phyloP scores from a whole-genome alignment of 768 basidiomycete genomes.

The Strobilomyces echinocephalus region DNA sequence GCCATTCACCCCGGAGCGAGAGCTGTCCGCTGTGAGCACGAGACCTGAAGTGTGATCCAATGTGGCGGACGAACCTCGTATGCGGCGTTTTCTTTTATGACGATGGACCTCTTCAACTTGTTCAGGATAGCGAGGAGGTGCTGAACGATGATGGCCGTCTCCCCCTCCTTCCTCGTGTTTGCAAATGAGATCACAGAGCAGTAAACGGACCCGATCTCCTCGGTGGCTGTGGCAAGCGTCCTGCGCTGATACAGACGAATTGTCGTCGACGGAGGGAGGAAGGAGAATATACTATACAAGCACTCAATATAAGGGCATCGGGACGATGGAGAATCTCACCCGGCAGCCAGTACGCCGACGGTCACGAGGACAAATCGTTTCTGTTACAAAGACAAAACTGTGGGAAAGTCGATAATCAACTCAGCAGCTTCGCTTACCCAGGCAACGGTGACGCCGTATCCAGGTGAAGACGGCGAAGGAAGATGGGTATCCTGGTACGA shows the following conservation, averaged over 20 bases:
- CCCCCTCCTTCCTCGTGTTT: slow-evolving; percentile 46
- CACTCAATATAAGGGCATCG: slow-evolving; percentile 1
- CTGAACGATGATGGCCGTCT: slow-evolving; percentile 52
- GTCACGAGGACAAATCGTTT: slow-evolving; percentile 65
- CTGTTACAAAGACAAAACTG: slow-evolving; percentile 30
- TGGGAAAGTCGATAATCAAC: not conserved
- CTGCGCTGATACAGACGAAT: slow-evolving; percentile 70
- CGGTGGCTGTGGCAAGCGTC: slow-evolving; percentile 61
- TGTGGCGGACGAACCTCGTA: slow-evolving; percentile 51
- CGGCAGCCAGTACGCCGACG: slow-evolving; percentile 70
- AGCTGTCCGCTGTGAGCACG: slow-evolving; percentile 41
- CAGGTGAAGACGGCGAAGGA: slow-evolving; percentile 43
- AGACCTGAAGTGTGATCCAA: not conserved
- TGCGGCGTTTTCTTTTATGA: slow-evolving; percentile 51
- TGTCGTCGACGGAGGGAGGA: slow-evolving; percentile 65
- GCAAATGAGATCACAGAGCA: slow-evolving; percentile 75
- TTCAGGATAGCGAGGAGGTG: slow-evolving; percentile 66
- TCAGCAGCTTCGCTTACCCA: slow-evolving; percentile 45
- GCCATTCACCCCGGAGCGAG: slow-evolving; percentile 78
- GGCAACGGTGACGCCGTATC: slow-evolving; percentile 59
- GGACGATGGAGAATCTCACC: slow-evolving; percentile 39
- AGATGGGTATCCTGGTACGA: slow-evolving; percentile 63
- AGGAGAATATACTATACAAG: slow-evolving; percentile 51
- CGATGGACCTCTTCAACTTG: slow-evolving; percentile 61
- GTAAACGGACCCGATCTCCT: slow-evolving; percentile 66